Evolutionary conservation across 75 land plant species (phyloP), one percentile per base, ranked within the genome.

Genomic region (Adiantum capillusveneris): DNA sequence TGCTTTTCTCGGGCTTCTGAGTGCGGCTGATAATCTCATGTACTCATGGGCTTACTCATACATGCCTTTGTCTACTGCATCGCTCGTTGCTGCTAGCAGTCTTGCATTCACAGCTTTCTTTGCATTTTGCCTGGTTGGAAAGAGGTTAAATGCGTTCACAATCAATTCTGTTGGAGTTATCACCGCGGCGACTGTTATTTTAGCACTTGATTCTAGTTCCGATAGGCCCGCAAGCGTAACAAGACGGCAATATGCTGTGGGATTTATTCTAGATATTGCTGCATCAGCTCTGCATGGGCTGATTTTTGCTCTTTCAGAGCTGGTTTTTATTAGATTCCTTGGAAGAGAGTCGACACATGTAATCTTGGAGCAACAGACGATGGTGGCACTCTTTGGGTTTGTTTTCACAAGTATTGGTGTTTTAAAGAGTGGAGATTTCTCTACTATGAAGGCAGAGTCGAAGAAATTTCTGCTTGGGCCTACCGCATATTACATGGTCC

Each of bases 231-330:
- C 63, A 25, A 72, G 67, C 11, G 45, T 82, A 1, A 71, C 58
- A 30, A 31, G 58, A 7, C 28, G 43, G 0, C 83, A 88, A 26
- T 88, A 86, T 61, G 56, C 57, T 11, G 22, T 78, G 48, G 94
- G 86, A 20, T 88, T 79, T 57, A 19, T 88, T 0, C 76, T 65
- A 74, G 85, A 85, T 22, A 74, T 88, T 6, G 21, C 77, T 6
- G 94, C 77, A 16, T 88, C 94, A 13, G 94, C 90, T 27, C 71
- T 88, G 29, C 94, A 88, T 57, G 94, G 94, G 0, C 75, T 88
- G 19, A 85, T 88, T 25, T 88, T 88, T 68, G 86, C 86, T 29
- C 83, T 88, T 0, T 85, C 94, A 14, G 90, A 88, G 70, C 65
- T 88, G 25, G 63, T 82, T n/a, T 85, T 88, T 36, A 57, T 85